A percentile compares a stretch with the other conserved stretches of the same genome.
Conservation (phyloP, 1,284 basidiomycete genomes). For the Cerrena zonata region DNA sequence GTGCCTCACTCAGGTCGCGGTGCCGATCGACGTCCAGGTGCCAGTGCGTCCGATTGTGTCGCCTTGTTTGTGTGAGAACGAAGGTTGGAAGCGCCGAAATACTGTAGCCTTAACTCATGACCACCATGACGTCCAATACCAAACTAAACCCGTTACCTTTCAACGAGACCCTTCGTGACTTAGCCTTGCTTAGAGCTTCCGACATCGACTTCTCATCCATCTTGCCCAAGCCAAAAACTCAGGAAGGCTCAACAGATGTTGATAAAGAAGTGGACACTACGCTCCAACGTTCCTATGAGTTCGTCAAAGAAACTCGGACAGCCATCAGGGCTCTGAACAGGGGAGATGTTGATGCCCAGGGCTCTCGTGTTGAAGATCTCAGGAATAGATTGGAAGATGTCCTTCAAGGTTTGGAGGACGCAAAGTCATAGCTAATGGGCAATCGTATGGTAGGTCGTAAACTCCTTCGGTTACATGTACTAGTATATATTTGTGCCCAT, state of each 20-base stretch:
- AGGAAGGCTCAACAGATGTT: constrained; percentile 12
- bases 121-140: constrained; percentile 10
- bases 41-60: too few relatives aligned
- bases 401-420: constrained; percentile 33
- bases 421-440: background rate
- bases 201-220: constrained; percentile 47
- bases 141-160: constrained; percentile 53
- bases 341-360: constrained; percentile 46
- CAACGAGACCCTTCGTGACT: constrained; percentile 59
- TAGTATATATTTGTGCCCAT: too few relatives aligned
- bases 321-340: constrained; percentile 50
- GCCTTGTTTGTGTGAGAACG: background rate
- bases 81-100: background rate
- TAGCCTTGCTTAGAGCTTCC: constrained; percentile 61
- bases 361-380: constrained; percentile 45
- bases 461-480: too few relatives aligned
- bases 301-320: constrained; percentile 42
- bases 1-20: too few relatives aligned
- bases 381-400: constrained; percentile 49
- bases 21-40: too few relatives aligned
- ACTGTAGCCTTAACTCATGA: background rate
- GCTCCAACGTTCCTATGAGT: constrained; percentile 48
- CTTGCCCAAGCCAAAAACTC: constrained; percentile 23
- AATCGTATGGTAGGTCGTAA: too few relatives aligned
- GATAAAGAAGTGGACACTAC: constrained; percentile 28